Conservation (phyloP, 257 asterid genomes). For the Capsicum baccatum region DNA sequence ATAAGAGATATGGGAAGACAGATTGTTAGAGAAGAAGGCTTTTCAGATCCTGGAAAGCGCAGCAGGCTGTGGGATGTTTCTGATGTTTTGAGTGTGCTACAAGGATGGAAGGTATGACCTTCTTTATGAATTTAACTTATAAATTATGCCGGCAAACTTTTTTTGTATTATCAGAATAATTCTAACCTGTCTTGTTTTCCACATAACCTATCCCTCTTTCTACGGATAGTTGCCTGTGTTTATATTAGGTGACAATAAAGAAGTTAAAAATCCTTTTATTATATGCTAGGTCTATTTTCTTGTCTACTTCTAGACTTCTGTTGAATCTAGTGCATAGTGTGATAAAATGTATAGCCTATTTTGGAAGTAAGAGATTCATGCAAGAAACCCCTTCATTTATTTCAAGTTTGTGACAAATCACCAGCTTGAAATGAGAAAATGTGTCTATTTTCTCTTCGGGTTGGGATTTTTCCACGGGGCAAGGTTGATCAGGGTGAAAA, state of each 20-base stretch:
- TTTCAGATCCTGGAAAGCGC: slow-evolving; percentile 31
- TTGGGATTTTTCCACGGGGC: too few species aligned
- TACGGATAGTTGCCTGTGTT: background rate
- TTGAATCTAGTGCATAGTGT: too few species aligned
- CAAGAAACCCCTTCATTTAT: background rate
- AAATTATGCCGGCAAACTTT: background rate
- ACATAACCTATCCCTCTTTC: background rate
- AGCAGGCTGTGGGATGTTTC: slow-evolving; percentile 44
- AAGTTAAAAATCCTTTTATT: background rate
- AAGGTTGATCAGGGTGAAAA: background rate
- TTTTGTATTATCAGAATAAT: background rate
- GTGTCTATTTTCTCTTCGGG: background rate
- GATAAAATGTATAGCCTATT: background rate
- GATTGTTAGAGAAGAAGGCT: slow-evolving; percentile 33
- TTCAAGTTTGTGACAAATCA: background rate
- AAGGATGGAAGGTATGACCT: slow-evolving; percentile 37
- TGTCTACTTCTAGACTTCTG: background rate
- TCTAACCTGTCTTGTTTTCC: background rate
- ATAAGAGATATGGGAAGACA: slow-evolving; percentile 49
- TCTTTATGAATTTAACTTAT: background rate
- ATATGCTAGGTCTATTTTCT: background rate
- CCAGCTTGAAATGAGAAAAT: background rate
- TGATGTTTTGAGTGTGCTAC: slow-evolving; percentile 38
- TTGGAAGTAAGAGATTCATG: background rate
- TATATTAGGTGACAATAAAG: background rate